Percentiles rank a stretch among this genome's conserved stretches.
Conservation (phyloP, 176 grass and related monocot species). For the Zea mays region DNA sequence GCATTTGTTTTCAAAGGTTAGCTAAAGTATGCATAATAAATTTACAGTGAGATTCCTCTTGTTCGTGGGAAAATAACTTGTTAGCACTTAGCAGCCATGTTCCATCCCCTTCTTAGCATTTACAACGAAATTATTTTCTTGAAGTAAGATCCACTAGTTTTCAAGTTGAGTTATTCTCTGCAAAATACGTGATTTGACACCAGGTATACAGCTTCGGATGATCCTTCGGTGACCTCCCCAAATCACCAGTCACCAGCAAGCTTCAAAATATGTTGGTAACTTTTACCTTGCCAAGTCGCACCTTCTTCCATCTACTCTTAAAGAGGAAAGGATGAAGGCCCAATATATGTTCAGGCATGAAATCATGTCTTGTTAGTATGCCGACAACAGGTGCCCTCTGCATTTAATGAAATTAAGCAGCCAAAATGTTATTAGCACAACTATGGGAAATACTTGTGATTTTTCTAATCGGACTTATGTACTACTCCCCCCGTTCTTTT, state of each 20-base stretch:
- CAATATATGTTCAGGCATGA: conserved; percentile 87
- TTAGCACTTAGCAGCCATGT: background rate
- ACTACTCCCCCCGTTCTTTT: too few relatives aligned
- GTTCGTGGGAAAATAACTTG: background rate
- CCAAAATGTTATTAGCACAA: conserved; percentile 1
- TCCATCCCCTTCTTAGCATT: conserved; percentile 4
- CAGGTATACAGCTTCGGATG: background rate
- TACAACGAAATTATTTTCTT: conserved; percentile 8
- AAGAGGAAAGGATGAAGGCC: conserved; percentile 73
- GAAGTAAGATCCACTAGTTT: background rate
- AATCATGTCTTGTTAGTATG: conserved; percentile 86
- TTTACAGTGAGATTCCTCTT: conserved; percentile 3
- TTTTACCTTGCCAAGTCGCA: conserved; percentile 61
- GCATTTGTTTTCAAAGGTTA: background rate
- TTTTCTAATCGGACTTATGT: background rate
- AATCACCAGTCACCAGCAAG: conserved; percentile 2
- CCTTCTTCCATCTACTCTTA: conserved; percentile 71
- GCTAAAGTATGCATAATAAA: background rate
- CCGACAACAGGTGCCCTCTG: conserved; percentile 79
- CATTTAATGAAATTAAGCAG: conserved; percentile 21
- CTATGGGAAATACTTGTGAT: background rate
- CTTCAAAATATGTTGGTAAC: conserved; percentile 48
- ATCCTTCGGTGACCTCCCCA: background rate
- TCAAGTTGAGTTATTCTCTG: background rate
- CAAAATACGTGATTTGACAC: background rate